These are phyloP conservation scores for Penicillium sp. DNA, from an alignment of 2,329 filamentous ascomycete genomes.

Conservation along the genomic window DNA sequence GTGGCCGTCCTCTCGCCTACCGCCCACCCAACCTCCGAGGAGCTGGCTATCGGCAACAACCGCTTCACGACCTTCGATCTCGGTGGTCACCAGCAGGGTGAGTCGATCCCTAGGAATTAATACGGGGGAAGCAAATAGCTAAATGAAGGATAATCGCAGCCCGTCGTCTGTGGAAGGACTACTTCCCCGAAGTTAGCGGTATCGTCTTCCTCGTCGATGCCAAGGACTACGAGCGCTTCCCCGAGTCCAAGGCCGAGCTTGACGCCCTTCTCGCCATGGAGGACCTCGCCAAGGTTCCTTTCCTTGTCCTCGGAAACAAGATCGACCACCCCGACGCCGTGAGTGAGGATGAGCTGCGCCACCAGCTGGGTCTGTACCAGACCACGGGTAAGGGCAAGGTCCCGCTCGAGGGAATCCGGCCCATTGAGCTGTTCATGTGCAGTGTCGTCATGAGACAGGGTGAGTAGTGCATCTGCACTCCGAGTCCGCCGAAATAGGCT, in stretches of 20 bases:
- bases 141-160: constrained; percentile 49
- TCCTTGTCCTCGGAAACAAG: constrained; percentile 97
- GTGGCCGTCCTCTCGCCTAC: constrained; percentile 88
- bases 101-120: constrained; percentile 36
- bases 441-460: constrained; percentile 97
- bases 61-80: constrained; percentile 94
- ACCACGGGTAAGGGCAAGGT: constrained; percentile 96
- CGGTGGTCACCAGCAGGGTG: constrained; percentile 86
- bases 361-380: constrained; percentile 90
- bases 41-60: constrained; percentile 88
- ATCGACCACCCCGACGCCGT: constrained; percentile 97
- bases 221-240: constrained; percentile 92
- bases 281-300: constrained; percentile 91
- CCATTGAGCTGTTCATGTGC: constrained; percentile 99
- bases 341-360: constrained; percentile 90
- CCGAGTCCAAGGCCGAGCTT: constrained; percentile 93
- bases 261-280: constrained; percentile 96
- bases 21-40: constrained; percentile 88
- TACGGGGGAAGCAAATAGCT: background rate
- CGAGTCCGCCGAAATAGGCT: background rate
- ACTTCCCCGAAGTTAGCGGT: constrained; percentile 93
- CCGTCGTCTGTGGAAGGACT: constrained; percentile 92
- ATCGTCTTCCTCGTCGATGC: constrained; percentile 98
- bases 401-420: constrained; percentile 83
- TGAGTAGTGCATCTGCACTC: constrained; percentile 39